Evolutionary conservation across 306 rosid species (phyloP).

Genomic region (Fragaria ananassa): DNA sequence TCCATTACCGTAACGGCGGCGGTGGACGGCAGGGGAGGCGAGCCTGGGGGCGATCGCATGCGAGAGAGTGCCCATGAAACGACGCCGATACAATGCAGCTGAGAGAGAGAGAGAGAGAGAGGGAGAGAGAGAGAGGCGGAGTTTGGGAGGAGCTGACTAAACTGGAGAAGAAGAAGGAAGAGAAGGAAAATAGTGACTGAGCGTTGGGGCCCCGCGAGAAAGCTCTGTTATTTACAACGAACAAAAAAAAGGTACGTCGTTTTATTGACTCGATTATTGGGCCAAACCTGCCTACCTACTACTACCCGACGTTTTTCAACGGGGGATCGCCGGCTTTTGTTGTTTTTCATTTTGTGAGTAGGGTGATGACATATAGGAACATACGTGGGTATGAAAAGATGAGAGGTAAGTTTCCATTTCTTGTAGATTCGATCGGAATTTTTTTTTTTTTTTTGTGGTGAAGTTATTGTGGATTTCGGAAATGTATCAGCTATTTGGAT

Average conservation of each 20-base stretch:
- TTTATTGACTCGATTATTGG: background rate
- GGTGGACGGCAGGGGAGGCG: constrained; percentile 16
- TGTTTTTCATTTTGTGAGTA: background rate
- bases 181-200: background rate
- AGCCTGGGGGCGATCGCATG: constrained; percentile 47
- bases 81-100: constrained; percentile 10
- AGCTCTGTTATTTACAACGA: background rate
- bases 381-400: background rate
- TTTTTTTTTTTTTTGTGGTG: too few relatives aligned
- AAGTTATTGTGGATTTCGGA: too few relatives aligned
- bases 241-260: background rate
- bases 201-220: background rate
- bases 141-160: background rate
- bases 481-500: too few relatives aligned
- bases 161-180: background rate
- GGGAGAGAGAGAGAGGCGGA: background rate
- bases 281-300: background rate
- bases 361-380: background rate
- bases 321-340: constrained; percentile 3
- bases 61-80: constrained; percentile 58
- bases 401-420: background rate
- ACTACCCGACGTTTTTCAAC: background rate
- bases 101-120: background rate
- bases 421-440: background rate
- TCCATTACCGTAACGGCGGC: constrained; percentile 26